phyloP scores from a whole-genome alignment of 257 asterid species.

The Pogostemon cablin region DNA sequence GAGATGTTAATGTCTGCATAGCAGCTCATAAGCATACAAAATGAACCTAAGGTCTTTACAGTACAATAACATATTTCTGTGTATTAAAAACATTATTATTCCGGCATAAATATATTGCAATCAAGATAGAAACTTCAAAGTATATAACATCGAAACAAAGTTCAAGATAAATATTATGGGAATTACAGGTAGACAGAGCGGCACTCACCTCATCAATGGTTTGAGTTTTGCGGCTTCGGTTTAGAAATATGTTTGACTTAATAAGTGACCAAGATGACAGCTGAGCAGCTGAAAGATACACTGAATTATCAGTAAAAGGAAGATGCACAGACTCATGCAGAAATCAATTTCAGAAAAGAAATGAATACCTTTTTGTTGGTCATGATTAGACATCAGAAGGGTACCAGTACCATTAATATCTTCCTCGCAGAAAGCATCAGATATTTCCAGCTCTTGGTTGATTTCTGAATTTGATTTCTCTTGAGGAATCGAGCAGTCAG shows the following conservation, averaged over 20 bases:
- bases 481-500: constrained; percentile 86
- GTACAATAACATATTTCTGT: constrained; percentile 3
- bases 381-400: constrained; percentile 39
- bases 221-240: constrained; percentile 79
- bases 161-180: background rate
- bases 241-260: constrained; percentile 71
- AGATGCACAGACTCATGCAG: constrained; percentile 28
- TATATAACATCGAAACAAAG: background rate
- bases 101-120: constrained; percentile 9
- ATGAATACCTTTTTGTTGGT: constrained; percentile 51
- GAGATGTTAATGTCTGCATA: background rate
- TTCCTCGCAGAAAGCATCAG: constrained; percentile 76
- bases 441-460: constrained; percentile 77
- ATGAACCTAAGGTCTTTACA: background rate
- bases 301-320: constrained; percentile 29
- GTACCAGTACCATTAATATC: constrained; percentile 44
- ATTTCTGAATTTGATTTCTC: constrained; percentile 86
- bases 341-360: constrained; percentile 25
- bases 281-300: constrained; percentile 54
- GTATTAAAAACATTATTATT: background rate
- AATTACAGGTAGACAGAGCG: constrained; percentile 27
- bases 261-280: constrained; percentile 68
- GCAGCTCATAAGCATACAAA: background rate
- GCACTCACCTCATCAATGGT: constrained; percentile 76
- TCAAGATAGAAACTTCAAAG: background rate